phyloP scores from a whole-genome alignment of 192 early-diverging fungal genomes.

The Coemansia sp. region DNA sequence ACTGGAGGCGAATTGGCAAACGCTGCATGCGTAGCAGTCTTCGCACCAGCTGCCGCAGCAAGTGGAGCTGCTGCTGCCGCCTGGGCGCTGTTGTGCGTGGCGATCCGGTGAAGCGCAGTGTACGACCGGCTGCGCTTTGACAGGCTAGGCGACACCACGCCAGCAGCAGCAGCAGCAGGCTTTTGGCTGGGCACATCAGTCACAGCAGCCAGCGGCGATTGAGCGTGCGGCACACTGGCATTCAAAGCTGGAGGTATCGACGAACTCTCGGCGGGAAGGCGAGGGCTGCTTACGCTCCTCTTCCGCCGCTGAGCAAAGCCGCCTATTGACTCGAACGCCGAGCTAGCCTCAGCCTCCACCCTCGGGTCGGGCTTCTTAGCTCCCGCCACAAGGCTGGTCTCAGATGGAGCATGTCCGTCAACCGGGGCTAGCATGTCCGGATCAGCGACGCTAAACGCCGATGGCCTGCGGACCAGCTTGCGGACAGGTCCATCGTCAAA shows the following conservation, averaged over 20 bases:
- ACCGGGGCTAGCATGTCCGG: neutral
- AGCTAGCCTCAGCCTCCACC: neutral
- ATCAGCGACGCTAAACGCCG: slow-evolving; percentile 51
- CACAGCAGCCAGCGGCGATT: neutral
- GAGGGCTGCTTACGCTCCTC: slow-evolving; percentile 1
- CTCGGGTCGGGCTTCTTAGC: neutral
- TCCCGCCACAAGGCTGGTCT: neutral
- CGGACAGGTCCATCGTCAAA: slow-evolving; percentile 1
- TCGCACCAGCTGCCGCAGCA: neutral
- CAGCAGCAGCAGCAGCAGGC: neutral
- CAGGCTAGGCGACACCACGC: neutral
- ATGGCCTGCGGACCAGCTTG: slow-evolving; percentile 28
- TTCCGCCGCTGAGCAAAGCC: neutral
- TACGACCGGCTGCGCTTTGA: slow-evolving; percentile 38
- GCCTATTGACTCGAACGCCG: neutral
- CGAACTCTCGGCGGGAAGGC: neutral
- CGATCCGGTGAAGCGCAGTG: slow-evolving; percentile 36
- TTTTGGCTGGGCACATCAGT: neutral
- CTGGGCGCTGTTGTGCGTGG: slow-evolving; percentile 42
- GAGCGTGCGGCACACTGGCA: neutral
- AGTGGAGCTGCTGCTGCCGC: slow-evolving; percentile 14
- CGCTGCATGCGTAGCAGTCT: neutral
- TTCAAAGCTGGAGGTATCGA: neutral
- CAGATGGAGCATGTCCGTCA: neutral
- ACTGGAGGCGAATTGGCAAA: neutral